phyloP scores from a whole-genome alignment of 371 early-diverging fungal genomes.

The Mucor ambiguus region DNA sequence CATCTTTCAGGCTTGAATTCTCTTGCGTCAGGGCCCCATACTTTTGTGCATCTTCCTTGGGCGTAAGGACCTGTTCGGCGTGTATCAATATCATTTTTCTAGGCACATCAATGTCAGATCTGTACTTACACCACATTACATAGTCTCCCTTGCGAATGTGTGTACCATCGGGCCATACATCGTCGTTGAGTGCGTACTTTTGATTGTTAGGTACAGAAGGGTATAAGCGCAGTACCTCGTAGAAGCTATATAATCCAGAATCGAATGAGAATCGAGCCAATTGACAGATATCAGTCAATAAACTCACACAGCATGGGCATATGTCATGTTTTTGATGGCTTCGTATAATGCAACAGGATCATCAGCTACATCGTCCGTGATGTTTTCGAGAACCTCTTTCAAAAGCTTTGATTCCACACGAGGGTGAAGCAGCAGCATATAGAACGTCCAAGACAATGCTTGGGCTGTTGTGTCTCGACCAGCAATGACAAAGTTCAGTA shows the following conservation, averaged over 20 bases:
- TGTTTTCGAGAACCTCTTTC: constrained; percentile 50
- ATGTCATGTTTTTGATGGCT: constrained; percentile 52
- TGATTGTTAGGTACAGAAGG: constrained; percentile 72
- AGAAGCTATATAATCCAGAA: constrained; percentile 14
- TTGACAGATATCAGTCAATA: not conserved
- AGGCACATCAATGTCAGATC: not conserved
- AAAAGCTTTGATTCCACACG: constrained; percentile 55
- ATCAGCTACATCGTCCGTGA: constrained; percentile 31
- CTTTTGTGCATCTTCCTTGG: constrained; percentile 54
- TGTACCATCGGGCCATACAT: constrained; percentile 71
- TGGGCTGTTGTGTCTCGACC: constrained; percentile 75
- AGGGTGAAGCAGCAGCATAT: constrained; percentile 55
- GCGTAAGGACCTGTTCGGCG: constrained; percentile 35
- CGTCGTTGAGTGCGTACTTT: constrained; percentile 67
- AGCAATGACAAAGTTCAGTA: constrained; percentile 73
- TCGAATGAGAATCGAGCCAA: not conserved
- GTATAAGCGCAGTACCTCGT: constrained; percentile 70
- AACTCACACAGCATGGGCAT: constrained; percentile 54
- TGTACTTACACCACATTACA: constrained; percentile 42
- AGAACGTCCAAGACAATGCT: constrained; percentile 74
- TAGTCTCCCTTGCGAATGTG: constrained; percentile 57
- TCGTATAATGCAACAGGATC: constrained; percentile 45
- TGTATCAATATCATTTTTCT: too few species aligned
- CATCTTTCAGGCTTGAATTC: constrained; percentile 69
- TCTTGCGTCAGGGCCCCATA: constrained; percentile 65